These are phyloP conservation scores for Saitozyma podzolica DNA, from an alignment of 768 basidiomycete species.

Conservation along the genomic window DNA sequence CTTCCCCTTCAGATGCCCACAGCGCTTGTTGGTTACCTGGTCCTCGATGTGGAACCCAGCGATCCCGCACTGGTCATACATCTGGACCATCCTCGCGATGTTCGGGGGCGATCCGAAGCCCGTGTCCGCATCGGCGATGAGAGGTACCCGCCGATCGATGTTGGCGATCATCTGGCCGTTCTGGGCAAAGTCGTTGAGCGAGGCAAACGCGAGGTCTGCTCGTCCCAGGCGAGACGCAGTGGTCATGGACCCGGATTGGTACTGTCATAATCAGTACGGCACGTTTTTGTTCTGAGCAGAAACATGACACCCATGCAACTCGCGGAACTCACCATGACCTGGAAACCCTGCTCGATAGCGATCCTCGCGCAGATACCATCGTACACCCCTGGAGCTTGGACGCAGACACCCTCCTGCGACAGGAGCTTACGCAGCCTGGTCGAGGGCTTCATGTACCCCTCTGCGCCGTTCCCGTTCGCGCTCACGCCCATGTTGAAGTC, in stretches of 20 bases:
- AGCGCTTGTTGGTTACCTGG: slow-evolving; percentile 9
- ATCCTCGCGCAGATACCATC: slow-evolving; percentile 68
- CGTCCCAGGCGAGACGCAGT: slow-evolving; percentile 75
- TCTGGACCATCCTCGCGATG: slow-evolving; percentile 8
- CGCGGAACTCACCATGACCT: slow-evolving; percentile 56
- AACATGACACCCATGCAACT: too few relatives aligned
- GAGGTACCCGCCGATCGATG: slow-evolving; percentile 63
- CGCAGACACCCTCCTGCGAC: slow-evolving; percentile 5
- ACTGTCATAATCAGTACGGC: slow-evolving; percentile 49
- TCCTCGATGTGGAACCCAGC: slow-evolving; percentile 9
- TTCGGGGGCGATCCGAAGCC: slow-evolving; percentile 60
- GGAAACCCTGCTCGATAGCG: slow-evolving; percentile 75
- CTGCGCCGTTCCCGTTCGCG: not conserved
- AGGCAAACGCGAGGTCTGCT: slow-evolving; percentile 77
- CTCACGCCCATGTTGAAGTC: not conserved
- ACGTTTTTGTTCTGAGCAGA: too few relatives aligned
- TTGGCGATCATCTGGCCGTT: slow-evolving; percentile 71
- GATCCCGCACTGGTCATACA: slow-evolving; percentile 5
- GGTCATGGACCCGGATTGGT: slow-evolving; percentile 80
- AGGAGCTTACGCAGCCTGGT: slow-evolving; percentile 3
- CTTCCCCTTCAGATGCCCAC: slow-evolving; percentile 8
- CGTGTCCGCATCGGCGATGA: slow-evolving; percentile 79
- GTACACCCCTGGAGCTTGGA: slow-evolving; percentile 11
- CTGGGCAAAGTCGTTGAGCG: slow-evolving; percentile 74
- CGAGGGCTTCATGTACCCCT: not conserved